Conservation (phyloP, 202 grass and related monocot genomes). For the Alloteropsis angusta region DNA sequence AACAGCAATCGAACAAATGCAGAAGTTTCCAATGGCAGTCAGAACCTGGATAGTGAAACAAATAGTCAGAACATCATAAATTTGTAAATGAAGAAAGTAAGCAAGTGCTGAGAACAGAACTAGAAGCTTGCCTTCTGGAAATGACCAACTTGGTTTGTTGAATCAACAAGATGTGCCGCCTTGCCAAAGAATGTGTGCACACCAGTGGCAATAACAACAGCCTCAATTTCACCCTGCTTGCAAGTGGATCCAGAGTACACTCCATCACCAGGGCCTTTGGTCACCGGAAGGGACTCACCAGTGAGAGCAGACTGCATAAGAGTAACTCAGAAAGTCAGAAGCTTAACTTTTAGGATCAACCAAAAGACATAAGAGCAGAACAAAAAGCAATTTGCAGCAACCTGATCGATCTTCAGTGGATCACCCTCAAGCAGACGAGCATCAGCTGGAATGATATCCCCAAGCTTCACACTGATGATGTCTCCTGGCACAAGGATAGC, state of each 20-base stretch:
- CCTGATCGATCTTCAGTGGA: conserved; percentile 93
- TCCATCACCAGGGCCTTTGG: conserved; percentile 79
- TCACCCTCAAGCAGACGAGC: conserved; percentile 79
- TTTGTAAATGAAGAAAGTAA: background rate
- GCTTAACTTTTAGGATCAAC: background rate
- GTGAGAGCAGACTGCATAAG: conserved; percentile 67
- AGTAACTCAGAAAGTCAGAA: conserved; percentile 16
- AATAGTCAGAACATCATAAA: background rate
- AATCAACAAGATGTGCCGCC: conserved; percentile 85
- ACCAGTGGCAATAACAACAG: conserved; percentile 81
- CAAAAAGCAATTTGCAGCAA: conserved; percentile 13
- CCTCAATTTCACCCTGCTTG: conserved; percentile 91
- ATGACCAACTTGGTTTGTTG: conserved; percentile 93
- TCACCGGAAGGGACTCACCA: conserved; percentile 72
- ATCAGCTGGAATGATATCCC: conserved; percentile 80
- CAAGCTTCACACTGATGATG: conserved; percentile 85
- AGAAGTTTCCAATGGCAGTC: conserved; percentile 82
- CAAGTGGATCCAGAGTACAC: conserved; percentile 90
- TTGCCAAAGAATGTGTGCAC: conserved; percentile 93
- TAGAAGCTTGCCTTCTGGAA: conserved; percentile 72
- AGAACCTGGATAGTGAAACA: conserved; percentile 46
- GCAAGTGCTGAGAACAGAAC: background rate
- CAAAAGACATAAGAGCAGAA: background rate
- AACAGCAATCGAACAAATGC: conserved; percentile 78
- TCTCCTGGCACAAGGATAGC: conserved; percentile 77